phyloP scores from a whole-genome alignment of 352 stramenopile species.

The Phytophthora cryptogea region DNA sequence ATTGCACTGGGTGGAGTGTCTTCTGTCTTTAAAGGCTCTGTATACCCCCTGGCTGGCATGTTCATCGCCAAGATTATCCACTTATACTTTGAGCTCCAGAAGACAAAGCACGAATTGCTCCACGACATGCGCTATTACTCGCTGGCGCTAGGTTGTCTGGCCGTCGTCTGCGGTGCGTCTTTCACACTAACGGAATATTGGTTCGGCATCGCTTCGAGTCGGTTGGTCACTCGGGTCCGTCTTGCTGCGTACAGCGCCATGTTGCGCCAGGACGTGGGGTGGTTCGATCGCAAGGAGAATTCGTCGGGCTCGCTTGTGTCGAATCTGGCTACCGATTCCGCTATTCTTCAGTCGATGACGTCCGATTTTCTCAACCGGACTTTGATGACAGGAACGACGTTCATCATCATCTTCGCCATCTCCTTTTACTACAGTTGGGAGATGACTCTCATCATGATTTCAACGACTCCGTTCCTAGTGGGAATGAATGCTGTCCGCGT shows the following conservation, averaged over 20 bases:
- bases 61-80: slow-evolving; percentile 59
- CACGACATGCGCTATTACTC: slow-evolving; percentile 39
- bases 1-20: slow-evolving; percentile 44
- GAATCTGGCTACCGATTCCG: slow-evolving; percentile 72
- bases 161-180: slow-evolving; percentile 41
- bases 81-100: slow-evolving; percentile 53
- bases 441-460: slow-evolving; percentile 57
- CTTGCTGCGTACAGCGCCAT: slow-evolving; percentile 53
- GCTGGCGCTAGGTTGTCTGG: slow-evolving; percentile 29
- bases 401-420: slow-evolving; percentile 45
- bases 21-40: slow-evolving; percentile 41
- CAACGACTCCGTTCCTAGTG: slow-evolving; percentile 30
- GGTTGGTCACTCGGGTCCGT: slow-evolving; percentile 55
- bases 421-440: slow-evolving; percentile 64
- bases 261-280: slow-evolving; percentile 42
- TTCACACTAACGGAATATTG: slow-evolving; percentile 51
- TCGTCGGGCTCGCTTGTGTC: slow-evolving; percentile 49
- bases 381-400: slow-evolving; percentile 63
- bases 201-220: slow-evolving; percentile 55
- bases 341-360: slow-evolving; percentile 75
- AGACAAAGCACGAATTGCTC: slow-evolving; percentile 46
- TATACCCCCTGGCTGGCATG: slow-evolving; percentile 57
- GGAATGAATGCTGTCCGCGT: slow-evolving; percentile 44
- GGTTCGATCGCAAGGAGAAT: slow-evolving; percentile 28
- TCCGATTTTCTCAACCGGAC: slow-evolving; percentile 65